A percentile compares a stretch with the other conserved stretches of the same genome.
These are phyloP conservation scores for Zangia roseola DNA, from an alignment of 768 basidiomycete genomes.

Conservation along the genomic window DNA sequence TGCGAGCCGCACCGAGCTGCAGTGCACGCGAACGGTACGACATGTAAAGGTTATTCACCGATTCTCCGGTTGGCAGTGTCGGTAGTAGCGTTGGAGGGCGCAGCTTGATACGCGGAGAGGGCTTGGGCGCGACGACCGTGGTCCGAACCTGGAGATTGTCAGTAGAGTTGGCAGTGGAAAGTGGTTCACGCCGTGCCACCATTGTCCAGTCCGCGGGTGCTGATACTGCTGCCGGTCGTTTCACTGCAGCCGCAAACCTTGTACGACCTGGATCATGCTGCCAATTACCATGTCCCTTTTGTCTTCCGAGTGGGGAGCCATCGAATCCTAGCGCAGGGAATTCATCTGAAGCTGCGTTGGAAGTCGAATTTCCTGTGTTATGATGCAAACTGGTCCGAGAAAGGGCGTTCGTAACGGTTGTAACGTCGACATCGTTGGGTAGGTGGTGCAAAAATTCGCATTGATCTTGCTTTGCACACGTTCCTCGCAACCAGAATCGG, in stretches of 20 bases:
- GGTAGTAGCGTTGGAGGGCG: conserved; percentile 83
- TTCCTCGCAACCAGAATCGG: conserved; percentile 97
- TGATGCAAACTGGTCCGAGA: conserved; percentile 61
- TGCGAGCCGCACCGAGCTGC: conserved; percentile 90
- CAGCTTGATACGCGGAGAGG: conserved; percentile 84
- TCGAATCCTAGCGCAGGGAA: conserved; percentile 69
- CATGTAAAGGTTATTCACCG: conserved; percentile 83
- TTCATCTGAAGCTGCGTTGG: conserved; percentile 46
- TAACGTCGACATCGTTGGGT: conserved; percentile 81
- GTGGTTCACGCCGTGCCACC: conserved; percentile 53
- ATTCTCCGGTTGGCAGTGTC: conserved; percentile 82
- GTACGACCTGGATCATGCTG: conserved; percentile 85
- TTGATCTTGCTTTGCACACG: conserved; percentile 92
- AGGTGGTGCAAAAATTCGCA: conserved; percentile 97
- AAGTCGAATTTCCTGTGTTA: conserved; percentile 35
- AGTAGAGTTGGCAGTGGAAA: conserved; percentile 48
- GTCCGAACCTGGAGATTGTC: conserved; percentile 64
- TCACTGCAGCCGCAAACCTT: conserved; percentile 88
- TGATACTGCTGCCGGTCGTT: conserved; percentile 49
- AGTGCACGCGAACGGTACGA: conserved; percentile 83
- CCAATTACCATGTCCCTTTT: conserved; percentile 40
- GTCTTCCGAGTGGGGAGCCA: conserved; percentile 36
- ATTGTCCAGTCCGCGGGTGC: conserved; percentile 37
- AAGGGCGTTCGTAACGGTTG: conserved; percentile 65
- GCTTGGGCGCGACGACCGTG: conserved; percentile 72